Base-by-base conservation (phyloP, 208 protist species). In the Herpetomonas samuelpessoai region DNA sequence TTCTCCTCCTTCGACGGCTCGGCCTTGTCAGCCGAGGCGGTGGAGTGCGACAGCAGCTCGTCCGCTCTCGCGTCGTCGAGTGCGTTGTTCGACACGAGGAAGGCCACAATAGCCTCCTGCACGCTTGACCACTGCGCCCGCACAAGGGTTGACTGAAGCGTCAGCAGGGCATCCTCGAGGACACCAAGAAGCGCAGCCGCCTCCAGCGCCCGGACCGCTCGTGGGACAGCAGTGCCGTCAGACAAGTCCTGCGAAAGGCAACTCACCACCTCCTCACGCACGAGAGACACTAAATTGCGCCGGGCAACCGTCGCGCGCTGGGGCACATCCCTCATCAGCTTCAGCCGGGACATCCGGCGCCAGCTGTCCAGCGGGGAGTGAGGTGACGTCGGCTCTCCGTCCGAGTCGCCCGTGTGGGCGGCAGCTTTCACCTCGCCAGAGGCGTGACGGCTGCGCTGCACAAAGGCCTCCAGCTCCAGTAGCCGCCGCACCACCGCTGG, bases 41-140 rank as follows among this genome's bases (percentile, higher is more conserved):
- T 24, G 9, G 44, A 48, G 16, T 24, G 58, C 9, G 71, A 67
- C 47, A 91, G 72, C 54, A 94, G 45, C 54, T 61, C 69, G 57
- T 94, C 74, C 25, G 82, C 88, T 57, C 59, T 74, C 4, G 61
- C 57, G 62, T 94, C 75, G 66, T 80, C 73, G 10, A 91, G 59
- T 12, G 53, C 46, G 21, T 68, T 72, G 35, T 58, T 51, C 47
- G 59, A 71, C 55, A 91, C 76, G 16, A 91, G 69, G 28, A 84
- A 74, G 9, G 66, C 53, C 1, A 84, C 71, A 30, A 91, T 72
- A 0, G 49, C 53, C 53, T 89, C 84, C 45, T 76, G 68, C 26
- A 68, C 70, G 14, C 45, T 58, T 9, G 61, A 38, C 65, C 82
- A 87, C 38, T 87, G 54, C n/a, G 29, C 21, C 25, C 73, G 57